Base-by-base conservation (phyloP, 345 rosid genomes). In the Fremontodendron californicum region DNA sequence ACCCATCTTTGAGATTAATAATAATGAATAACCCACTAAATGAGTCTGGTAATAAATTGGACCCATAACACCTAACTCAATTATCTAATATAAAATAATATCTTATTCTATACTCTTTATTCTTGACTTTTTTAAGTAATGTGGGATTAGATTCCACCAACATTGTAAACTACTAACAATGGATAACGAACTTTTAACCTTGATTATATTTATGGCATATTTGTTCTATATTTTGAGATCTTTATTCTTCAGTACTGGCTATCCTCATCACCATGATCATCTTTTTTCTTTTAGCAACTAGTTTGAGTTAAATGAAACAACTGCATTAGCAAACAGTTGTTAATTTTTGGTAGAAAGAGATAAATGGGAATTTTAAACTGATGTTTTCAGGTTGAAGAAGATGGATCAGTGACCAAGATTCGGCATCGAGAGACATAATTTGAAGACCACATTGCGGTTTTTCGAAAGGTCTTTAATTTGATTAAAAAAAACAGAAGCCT, bases 341-440 rank as follows among this genome's bases (percentile, higher is more conserved):
- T 73, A 13, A 16, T 51, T 35, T 37, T 21, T 15, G 27, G n/a
- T n/a, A 48, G 48, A 27, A 31, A 16, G 13, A 6, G 33, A 29
- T 27, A 12, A 54, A 16, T 64, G 49, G 31, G 46, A 68, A n/a
- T 74, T 69, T 40, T 12, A 42, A 64, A 40, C 15, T 64, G 6
- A 39, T 78, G 37, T 58, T 78, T 61, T 73, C 66, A 95, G 98
- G 91, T 95, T 39, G 93, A 93, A 82, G 96, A 91, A 78, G 97
- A 93, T 85, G 97, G 97, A 33, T 88, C 90, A 0, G 85, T 95
- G 70, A 55, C 84, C 49, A 93, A 93, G 84, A 95, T 95, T 73
- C 88, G 98, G 58, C 99, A 88, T 3, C 96, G 85, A 3, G 99
- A 95, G 85, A 89, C 91, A 72, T n/a, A n/a, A n/a, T 93, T 93